Evolutionary conservation across 1,284 basidiomycete genomes (phyloP), one percentile per base, ranked within the genome.

Genomic region (Trametes versicolor): DNA sequence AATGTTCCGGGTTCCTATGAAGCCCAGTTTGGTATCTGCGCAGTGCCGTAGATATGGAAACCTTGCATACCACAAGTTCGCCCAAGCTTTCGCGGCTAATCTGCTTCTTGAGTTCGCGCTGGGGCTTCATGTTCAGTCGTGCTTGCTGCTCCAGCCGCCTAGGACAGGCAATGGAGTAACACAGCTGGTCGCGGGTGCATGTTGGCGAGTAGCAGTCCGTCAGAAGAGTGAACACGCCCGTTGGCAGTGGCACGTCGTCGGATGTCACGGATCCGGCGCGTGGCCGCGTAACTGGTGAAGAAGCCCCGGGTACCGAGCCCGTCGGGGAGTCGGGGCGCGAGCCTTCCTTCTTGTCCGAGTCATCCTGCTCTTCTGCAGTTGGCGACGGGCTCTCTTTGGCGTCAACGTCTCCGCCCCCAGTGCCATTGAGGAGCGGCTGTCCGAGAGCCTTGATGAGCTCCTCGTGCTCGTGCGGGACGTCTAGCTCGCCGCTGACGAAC

Each of bases 191-290:
- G 60, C 94, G 86, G 41, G 95, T 94, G 80, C 98, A 99, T 29
- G 98, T 99, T 19, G 98, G 96, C 49, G 96, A 98, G 81, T 99
- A 99, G 78, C 98, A 99, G 76, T 98, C 96, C 1, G 97, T 98
- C 64, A 99, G 83, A 39, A 99, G 86, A 1, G 97, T 99, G 77
- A 99, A 99, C 19, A 99, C 97, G 50, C 98, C 98, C 0, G 93
- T 91, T 0, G 98, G 98, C 62, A 98, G 80, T 23, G 91, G 88
- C n/a, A 85, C 82, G 69, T 90, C 90, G 65, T 93, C 90, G 7
- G 80, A 75, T 10, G 78, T 72, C 32, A 82, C 80, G 10, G 84
- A 82, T 58, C 82, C 84, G 60, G 82, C 78, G 64, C 85, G 75
- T 48, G 78, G 74, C 67, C 80, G 74, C 62, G 76, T 68, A 7